Evolutionary conservation across 306 rosid species (phyloP), one percentile per base, ranked within the genome.

Genomic region (Medicago lupulina): DNA sequence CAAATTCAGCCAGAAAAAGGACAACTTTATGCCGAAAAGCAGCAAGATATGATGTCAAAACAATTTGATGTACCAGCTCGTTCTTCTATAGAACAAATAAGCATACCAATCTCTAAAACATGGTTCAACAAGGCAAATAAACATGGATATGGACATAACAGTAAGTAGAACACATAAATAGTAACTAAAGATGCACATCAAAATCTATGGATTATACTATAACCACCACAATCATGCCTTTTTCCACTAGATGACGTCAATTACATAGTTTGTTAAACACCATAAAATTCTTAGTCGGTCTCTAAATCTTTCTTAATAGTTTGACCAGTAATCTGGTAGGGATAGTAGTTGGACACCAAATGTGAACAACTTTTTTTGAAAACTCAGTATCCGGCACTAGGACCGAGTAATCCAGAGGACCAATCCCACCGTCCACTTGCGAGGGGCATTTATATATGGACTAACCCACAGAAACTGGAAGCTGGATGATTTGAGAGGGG

Each of bases 121-220:
- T 0, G 25, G n/a, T 64, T 5, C 43, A 31, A 14, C 12, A 62
- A 62, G 12, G 12, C 68, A 63, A 63, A 63, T 49, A 63, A 36
- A 34, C 68, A 31, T 1, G 36, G 16, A 36, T 38, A 36, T 63
- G 8, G 13, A n/a, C n/a, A 63, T 62, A 62, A 62, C 23, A 63
- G 21, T 16, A 36, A 15, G 47, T n/a, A 4, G 13, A 62, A 15
- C 15, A 62, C 25, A 23, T 10, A 63, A 36, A 63, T 17, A 36
- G 25, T 63, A 34, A 63, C 21, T 63, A 63, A 36, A 63, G 47
- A 63, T 34, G 8, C 28, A 63, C 14, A 63, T 63, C 6, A 3
- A 63, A 63, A 63, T 17, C 69, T n/a, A 63, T 63, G 69, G 4
- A 63, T 44, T 4, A 50, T 4, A 68, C 8, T 9, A 61, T 14